Base-by-base conservation (phyloP, 116 monocot genomes). In the Cymodocea nodosa region DNA sequence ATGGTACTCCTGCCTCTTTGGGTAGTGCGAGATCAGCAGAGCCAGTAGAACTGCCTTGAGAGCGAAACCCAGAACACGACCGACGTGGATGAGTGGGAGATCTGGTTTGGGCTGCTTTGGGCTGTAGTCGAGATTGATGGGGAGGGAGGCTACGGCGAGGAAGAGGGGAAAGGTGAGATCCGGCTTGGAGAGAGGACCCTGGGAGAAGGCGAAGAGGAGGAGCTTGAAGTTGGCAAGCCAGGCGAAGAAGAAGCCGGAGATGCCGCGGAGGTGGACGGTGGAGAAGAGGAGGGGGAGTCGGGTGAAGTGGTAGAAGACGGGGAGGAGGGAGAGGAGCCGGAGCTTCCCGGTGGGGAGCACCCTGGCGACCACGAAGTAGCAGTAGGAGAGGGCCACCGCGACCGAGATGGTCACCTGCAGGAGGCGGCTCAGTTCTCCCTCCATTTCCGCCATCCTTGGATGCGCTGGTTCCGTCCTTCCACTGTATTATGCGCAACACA, bases 161-260 rank as follows among this genome's bases (percentile, higher is more conserved):
- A 89, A 84, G 66, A 40, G n/a, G 35, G 68, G 73, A 70, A 82
- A 68, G 60, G 81, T 62, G 64, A 62, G 63, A 34, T 35, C 20
- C 6, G 74, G 60, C 8, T 73, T 57, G 67, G 77, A 58, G 62
- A 89, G 82, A 6, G 85, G 82, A 24, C 85, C 85, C n/a, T 18
- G 24, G n/a, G 52, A 73, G 56, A 78, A 77, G 77, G 89, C 59
- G 75, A 89, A 80, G 51, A 89, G 81, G 74, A 84, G 66, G 63
- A 89, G 89, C 71, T 89, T 89, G 85, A 85, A 82, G 62, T 55
- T 23, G 68, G 68, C 71, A 57, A 84, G 84, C 85, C 84, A 85
- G n/a, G n/a, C n/a, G n/a, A 56, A 56, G 23, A 56, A 56, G 23
- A 56, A 19, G 18, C 17, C 52, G 15, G 84, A 74, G 44, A 71